Evolutionary conservation across 2,329 filamentous ascomycete species (phyloP), one percentile per base, ranked within the genome.

Genomic region (Aschersonia sp.): DNA sequence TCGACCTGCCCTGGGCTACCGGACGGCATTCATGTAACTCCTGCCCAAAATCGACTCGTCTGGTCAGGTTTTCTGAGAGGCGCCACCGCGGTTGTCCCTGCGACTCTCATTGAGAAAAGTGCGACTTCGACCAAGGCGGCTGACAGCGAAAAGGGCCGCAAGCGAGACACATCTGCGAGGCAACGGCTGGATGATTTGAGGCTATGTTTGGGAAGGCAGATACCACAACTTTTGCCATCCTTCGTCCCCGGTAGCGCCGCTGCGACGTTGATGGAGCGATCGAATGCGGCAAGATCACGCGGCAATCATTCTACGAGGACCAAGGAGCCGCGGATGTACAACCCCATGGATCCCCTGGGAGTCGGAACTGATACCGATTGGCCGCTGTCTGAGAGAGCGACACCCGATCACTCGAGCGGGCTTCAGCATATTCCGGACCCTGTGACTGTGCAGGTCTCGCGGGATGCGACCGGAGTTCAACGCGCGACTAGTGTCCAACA

Each of bases 21-120:
- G 9, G 49, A 48, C n/a, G 46, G 47, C 12, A 4, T 51, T 22
- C 37, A 45, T 44, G 30, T 49, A 7, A 47, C 49, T 8, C 47
- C 49, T 8, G 39, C 29, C 2, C 41, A 45, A 22, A 49, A 45
- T 30, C 41, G 47, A 10, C 31, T 43, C 5, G 43, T 51, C 12
- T 43, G 45, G 45, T 44, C 47, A 11, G 49, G 49, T 1, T 32
- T 49, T n/a, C 30, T 49, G 5, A 37, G 30, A 2, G 29, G 47
- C 10, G 14, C 47, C 11, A 41, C 40, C 1, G 30, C 43, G 10
- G 30, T 45, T 37, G 45, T 46, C 11, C 30, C 45, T 2, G 41
- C 44, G 31, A 30, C 43, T 6, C 29, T 44, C 45, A 37, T 41
- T 29, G 43, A 46, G 8, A 31, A 49, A 11, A 45, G 31, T 9